These are phyloP conservation scores for Dothiorella sarmentorum DNA, from an alignment of 2,329 filamentous ascomycete genomes.

Conservation along the genomic window DNA sequence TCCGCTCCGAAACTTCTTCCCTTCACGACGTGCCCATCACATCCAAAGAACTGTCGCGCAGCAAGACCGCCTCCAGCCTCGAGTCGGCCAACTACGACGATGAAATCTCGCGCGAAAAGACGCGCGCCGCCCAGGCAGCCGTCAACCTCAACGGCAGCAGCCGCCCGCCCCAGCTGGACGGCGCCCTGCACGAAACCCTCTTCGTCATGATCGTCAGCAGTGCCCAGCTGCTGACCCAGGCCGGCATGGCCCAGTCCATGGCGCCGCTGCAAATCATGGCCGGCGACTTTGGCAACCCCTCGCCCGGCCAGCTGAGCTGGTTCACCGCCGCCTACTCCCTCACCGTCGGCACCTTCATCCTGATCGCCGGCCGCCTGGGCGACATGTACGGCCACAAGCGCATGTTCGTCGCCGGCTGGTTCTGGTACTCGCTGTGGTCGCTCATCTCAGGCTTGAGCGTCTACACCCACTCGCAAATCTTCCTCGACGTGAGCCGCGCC, in stretches of 20 bases:
- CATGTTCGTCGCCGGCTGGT: constrained; percentile 48
- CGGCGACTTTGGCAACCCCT: constrained; percentile 37
- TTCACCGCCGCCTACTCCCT: constrained; percentile 48
- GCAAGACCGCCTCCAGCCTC: too few species aligned
- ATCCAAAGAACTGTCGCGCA: background rate
- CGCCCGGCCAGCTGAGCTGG: constrained; percentile 46
- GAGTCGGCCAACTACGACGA: background rate
- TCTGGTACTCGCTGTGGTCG: constrained; percentile 50
- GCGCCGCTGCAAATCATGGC: constrained; percentile 44
- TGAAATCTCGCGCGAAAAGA: background rate
- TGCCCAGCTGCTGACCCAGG: constrained; percentile 43
- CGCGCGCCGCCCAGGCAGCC: background rate
- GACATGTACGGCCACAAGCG: constrained; percentile 51
- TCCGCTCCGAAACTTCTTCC: background rate
- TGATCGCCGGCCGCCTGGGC: constrained; percentile 48
- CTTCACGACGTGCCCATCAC: background rate
- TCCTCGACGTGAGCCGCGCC: constrained; percentile 34
- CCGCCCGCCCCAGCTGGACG: too few species aligned
- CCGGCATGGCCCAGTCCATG: constrained; percentile 35
- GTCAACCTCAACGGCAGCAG: background rate
- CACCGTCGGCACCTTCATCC: constrained; percentile 50
- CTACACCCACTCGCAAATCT: constrained; percentile 38
- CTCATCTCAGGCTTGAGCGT: constrained; percentile 44
- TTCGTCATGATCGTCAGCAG: constrained; percentile 20
- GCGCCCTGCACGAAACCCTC: constrained; percentile 21